These are phyloP conservation scores for Aspergillus fijiensis DNA, from an alignment of 2,329 filamentous ascomycete species.

Conservation along the genomic window DNA sequence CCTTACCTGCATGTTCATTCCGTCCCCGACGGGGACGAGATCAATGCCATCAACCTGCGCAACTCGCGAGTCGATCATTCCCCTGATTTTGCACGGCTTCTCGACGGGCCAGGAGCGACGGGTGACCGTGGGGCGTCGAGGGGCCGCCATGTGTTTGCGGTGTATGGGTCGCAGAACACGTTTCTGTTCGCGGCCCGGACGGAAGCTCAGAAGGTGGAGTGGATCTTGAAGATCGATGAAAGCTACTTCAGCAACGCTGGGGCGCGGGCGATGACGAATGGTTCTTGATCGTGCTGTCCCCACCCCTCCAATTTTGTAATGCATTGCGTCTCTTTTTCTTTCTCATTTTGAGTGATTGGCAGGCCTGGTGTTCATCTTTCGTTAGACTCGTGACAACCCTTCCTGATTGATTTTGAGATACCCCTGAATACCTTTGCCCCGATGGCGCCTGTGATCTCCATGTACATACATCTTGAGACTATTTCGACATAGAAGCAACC, in stretches of 20 bases:
- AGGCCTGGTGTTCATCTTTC: conserved; percentile 23
- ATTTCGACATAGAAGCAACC: conserved; percentile 26
- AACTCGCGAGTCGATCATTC: conserved; percentile 91
- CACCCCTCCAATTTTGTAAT: neutral
- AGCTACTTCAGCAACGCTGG: conserved; percentile 57
- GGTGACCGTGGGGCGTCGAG: conserved; percentile 40
- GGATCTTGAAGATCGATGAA: conserved; percentile 94
- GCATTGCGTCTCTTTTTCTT: conserved; percentile 7
- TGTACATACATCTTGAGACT: conserved; percentile 34
- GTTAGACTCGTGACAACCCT: conserved; percentile 20
- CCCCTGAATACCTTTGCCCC: conserved; percentile 38
- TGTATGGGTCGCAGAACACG: conserved; percentile 92
- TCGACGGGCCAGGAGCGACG: conserved; percentile 53
- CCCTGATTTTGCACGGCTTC: conserved; percentile 77
- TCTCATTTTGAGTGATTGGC: conserved; percentile 13
- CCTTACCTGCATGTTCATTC: conserved; percentile 92
- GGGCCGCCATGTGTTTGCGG: conserved; percentile 75
- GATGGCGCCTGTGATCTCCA: conserved; percentile 28
- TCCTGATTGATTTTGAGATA: conserved; percentile 39
- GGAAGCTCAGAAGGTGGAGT: conserved; percentile 91
- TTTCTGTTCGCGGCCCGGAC: conserved; percentile 89
- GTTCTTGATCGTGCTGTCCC: conserved; percentile 3
- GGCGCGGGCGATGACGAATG: conserved; percentile 26
- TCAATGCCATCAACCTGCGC: conserved; percentile 82
- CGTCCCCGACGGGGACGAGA: conserved; percentile 81